Base-by-base conservation (phyloP, 352 stramenopile species). In the Pythium guiyangense region DNA sequence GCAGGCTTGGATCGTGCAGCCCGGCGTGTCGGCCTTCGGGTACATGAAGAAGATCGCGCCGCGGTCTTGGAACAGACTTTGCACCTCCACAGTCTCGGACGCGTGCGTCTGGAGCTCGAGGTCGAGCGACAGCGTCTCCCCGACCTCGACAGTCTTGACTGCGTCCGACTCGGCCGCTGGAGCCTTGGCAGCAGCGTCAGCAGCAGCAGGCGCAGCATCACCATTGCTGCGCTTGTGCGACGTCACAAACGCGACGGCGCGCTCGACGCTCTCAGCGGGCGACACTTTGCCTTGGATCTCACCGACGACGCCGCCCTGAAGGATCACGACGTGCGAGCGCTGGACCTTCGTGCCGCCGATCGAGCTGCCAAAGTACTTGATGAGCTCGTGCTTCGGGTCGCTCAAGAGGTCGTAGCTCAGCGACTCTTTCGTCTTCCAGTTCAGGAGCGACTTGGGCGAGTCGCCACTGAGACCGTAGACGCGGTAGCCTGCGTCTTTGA, bases 31-130 rank as follows among this genome's bases (percentile, higher is more conserved):
- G 0, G 86, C 86, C 59, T 92, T 92, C 6, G 86, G 84, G 65
- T 88, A 95, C 79, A 94, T 94, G 67, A 95, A 95, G 69, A 95
- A 92, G 54, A 95, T 86, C 43, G 70, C 81, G 22, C 83, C 84
- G 17, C 83, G 73, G 6, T 86, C 79, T 58, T 88, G 75, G 57
- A 92, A 77, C 39, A 95, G 54, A 20, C 84, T 71, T 53, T 91
- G 82, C 42, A 94, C 70, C 48, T 76, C 70, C 14, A 92, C 75
- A 14, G 53, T 72, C 25, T 75, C 70, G 18, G 66, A 76, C 15
- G 79, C 69, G 49, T 95, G 74, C 11, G 68, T 95, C 59, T 83
- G 62, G 42, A 95, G 70, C 59, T 90, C 82, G 2, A 79, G 62
- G 45, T 88, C 71, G 40, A 89, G 81, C 39, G 70, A 66, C n/a